Evolutionary conservation across 441 rosid species (phyloP), one percentile per base, ranked within the genome.

Genomic region (Corymbia calophylla): DNA sequence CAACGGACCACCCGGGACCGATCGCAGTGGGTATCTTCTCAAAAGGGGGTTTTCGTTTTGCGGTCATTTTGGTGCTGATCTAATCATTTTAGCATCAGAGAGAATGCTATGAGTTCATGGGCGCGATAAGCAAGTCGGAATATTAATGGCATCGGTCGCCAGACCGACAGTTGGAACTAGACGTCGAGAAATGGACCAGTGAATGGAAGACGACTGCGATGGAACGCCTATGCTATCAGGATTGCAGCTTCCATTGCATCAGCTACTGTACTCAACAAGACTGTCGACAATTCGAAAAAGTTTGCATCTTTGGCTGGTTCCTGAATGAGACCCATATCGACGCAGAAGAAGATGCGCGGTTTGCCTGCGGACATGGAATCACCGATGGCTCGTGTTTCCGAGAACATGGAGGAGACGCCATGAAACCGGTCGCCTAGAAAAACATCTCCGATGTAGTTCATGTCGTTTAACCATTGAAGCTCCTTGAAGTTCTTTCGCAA

Each of bases 261-360:
- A 62, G 70, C 62, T 13, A 47, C 56, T 68, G 53, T 19, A 1
- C 89, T 87, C 51, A 21, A 87, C 54, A 53, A 66, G 8, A 70
- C 82, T 32, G 29, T 87, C 39, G 14, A 29, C n/a, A 12, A 53
- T 87, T 23, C 48, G 53, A 55, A n/a, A n/a, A n/a, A 85, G 60
- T 87, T 44, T 1, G 1, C 31, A 21, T 56, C 44, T 58, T 68
- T 51, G 85, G 88, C 88, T 80, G 90, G 90, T 44, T 90, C 13
- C 13, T 66, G 89, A 86, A 89, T 5, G 93, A 90, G 80, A 89
- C 90, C 55, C 91, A 64, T 35, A 82, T 90, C 11, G 23, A 18
- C 49, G 77, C 87, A 5, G 88, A 90, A 87, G 91, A 88, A 80
- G 53, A 32, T 35, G 32, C 60, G 2, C 64, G 84, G 84, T 87